Base-by-base conservation (phyloP, 306 rosid species). In the Crataegus laevigata region DNA sequence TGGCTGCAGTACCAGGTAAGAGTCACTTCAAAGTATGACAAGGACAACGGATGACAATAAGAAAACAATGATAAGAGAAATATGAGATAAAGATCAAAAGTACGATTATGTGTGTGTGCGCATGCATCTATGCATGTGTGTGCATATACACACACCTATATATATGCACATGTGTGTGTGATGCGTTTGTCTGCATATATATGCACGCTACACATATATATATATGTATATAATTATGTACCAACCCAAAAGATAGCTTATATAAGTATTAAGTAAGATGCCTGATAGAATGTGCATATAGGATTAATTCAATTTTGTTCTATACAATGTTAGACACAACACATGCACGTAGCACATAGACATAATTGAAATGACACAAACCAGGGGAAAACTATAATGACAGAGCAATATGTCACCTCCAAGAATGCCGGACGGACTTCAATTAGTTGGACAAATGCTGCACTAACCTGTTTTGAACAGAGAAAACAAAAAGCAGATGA, bases 381-480 rank as follows among this genome's bases (percentile, higher is more conserved):
- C 28, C 18, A 52, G 63, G 36, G 4, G 12, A 72, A 72, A 50
- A 67, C 74, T 34, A 21, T 28, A 75, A 72, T 40, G 57, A 71
- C 64, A 66, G 64, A 75, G 71, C 72, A 72, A 77, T 68, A 81
- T 30, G 86, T 43, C 57, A 94, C 99, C 99, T 96, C 93, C 84
- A 96, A 89, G 94, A 90, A 84, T 72, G 96, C 87, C 0, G 98
- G 92, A 68, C 85, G 93, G 55, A 96, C 97, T 92, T 96, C 98
- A 80, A 92, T 90, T 79, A 96, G 91, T 88, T 96, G 99, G 74
- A 96, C 98, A 65, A 96, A 96, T 81, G 99, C 99, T 24, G 91
- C 84, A 79, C 97, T 87, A 77, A 96, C 99, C 99, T 96, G 90
- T 80, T 79, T 80, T 79, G 75, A 78, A 80, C 78, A 85, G 28